A percentile compares a stretch with the other conserved stretches of the same genome.
phyloP scores from a whole-genome alignment of 2,329 filamentous ascomycete species.

The Verruconis gallopava region DNA sequence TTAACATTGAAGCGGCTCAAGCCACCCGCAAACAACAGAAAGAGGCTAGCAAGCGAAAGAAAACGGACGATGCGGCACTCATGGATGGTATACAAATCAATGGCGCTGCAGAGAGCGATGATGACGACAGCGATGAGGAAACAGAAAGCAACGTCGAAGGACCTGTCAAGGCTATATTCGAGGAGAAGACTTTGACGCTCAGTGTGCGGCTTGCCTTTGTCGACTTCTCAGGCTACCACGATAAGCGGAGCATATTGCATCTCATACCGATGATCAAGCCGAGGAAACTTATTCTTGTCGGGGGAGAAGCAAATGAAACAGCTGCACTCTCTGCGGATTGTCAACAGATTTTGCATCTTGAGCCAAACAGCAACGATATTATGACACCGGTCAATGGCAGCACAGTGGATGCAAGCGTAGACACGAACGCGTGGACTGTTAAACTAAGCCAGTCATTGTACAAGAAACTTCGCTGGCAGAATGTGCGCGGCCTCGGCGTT shows the following conservation, averaged over 20 bases:
- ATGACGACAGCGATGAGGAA: constrained; percentile 36
- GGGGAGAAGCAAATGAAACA: constrained; percentile 64
- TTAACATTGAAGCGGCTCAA: constrained; percentile 30
- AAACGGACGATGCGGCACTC: constrained; percentile 11
- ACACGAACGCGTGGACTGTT: constrained; percentile 94
- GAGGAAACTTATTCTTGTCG: constrained; percentile 85
- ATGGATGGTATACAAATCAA: constrained; percentile 15
- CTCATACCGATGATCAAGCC: constrained; percentile 87
- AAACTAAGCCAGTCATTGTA: constrained; percentile 77
- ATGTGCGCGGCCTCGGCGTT: constrained; percentile 75
- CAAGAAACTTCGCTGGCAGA: constrained; percentile 86
- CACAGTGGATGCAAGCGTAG: constrained; percentile 78
- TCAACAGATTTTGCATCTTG: constrained; percentile 46
- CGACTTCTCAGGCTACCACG: constrained; percentile 85
- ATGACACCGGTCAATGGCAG: constrained; percentile 68
- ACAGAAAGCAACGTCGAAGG: constrained; percentile 39
- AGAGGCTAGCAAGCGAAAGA: constrained; percentile 48
- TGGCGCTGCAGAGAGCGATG: constrained; percentile 27
- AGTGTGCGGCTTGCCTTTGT: constrained; percentile 73
- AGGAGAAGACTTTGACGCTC: constrained; percentile 49
- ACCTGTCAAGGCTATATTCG: constrained; percentile 63
- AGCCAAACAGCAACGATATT: constrained; percentile 45
- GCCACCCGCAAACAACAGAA: constrained; percentile 27
- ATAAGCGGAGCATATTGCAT: constrained; percentile 88
- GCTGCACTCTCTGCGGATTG: constrained; percentile 66